These are phyloP conservation scores for Xylariaceae sp. DNA, from an alignment of 2,329 filamentous ascomycete genomes.

Conservation along the genomic window DNA sequence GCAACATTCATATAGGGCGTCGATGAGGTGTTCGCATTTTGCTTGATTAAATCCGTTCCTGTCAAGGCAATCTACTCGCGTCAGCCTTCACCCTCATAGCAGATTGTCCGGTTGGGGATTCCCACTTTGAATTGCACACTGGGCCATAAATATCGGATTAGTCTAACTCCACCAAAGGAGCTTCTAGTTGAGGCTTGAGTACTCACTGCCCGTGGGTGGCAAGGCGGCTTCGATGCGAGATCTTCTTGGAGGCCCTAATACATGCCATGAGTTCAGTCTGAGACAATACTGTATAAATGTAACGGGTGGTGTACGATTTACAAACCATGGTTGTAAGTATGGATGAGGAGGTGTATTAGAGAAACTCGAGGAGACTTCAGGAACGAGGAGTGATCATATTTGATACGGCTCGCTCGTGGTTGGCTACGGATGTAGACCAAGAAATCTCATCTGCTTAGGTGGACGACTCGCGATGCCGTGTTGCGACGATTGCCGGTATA, in stretches of 20 bases:
- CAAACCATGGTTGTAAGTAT: slow-evolving; percentile 21
- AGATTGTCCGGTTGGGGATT: neutral
- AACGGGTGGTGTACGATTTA: neutral
- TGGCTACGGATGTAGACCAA: neutral
- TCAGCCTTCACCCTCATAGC: slow-evolving; percentile 10
- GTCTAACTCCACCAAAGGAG: neutral
- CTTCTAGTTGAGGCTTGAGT: neutral
- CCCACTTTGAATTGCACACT: slow-evolving; percentile 88
- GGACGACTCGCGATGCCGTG: neutral
- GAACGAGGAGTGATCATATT: neutral
- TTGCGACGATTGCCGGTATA: neutral
- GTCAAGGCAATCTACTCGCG: slow-evolving; percentile 65
- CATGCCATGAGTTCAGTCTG: neutral
- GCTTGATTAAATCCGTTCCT: slow-evolving; percentile 82
- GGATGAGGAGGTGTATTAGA: neutral
- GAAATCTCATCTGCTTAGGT: neutral
- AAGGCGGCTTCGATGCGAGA: slow-evolving; percentile 68
- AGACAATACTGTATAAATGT: neutral
- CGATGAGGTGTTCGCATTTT: slow-evolving; percentile 71
- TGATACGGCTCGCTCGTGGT: neutral
- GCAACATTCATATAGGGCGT: slow-evolving; percentile 91
- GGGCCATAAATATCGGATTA: neutral
- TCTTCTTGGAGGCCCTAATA: slow-evolving; percentile 55
- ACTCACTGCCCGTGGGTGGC: slow-evolving; percentile 76
- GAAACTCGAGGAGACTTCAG: neutral